Evolutionary conservation across 2,329 filamentous ascomycete species (phyloP), one percentile per base, ranked within the genome.

Genomic region (Nectriaceae sp.): DNA sequence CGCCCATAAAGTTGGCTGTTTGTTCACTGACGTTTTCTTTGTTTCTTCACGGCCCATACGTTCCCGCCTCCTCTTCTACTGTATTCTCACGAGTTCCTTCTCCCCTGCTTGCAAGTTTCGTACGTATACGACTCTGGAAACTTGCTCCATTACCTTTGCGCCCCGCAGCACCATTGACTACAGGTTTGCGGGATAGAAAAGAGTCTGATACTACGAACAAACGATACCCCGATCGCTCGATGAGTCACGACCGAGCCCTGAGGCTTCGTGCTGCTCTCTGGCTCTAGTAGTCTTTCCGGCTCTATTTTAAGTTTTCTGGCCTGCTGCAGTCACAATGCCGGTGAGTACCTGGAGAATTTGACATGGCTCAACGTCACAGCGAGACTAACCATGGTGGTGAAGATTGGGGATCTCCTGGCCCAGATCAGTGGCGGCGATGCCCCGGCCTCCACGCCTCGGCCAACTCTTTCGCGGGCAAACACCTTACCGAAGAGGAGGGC

Each of bases 361-460:
- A 26, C 38, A 29, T 44, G 40, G 42, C 21, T 43, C 42, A 6
- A 37, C 37, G 37, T 22, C 26, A 35, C 38, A 36, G 44, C 50
- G 47, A 33, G 42, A 58, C 50, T 63, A 42, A 63, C 52, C 39
- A 49, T 56, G 47, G 31, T 37, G 37, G 41, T 48, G 29, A 41
- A 70, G 67, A 70, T 70, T 44, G 65, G 66, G 54, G 67, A 70
- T 50, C 60, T 70, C 42, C 57, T 70, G 26, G 83, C 81, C 56
- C 78, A 82, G 63, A 86, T 87, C 56, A 80, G 74, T 55, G 83
- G 82, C 61, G 75, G 76, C 53, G 74, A 77, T 43, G 54, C 51
- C 13, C 19, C 36, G 63, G 68, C 74, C 58, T 59, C 75, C 13
- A 59, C 61, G 42, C 49, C 70, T 37, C 56, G 70, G 15, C 58